A percentile compares a stretch with the other conserved stretches of the same genome.
phyloP scores from a whole-genome alignment of 805 yeast genomes.

The Kluyveromyces nonfermentans region DNA sequence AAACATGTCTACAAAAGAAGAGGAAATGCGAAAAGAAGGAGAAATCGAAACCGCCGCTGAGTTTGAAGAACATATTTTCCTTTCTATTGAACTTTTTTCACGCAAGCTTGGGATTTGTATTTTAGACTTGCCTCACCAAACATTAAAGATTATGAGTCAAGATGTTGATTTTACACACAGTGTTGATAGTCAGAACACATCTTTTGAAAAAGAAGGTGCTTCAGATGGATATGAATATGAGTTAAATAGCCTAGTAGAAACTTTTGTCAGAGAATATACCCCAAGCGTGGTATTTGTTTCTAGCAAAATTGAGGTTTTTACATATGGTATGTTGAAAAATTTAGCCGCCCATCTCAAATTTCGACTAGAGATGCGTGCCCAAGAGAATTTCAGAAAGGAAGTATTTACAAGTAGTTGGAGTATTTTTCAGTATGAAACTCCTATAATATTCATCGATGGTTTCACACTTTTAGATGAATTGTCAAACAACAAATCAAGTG shows the following conservation, averaged over 20 bases:
- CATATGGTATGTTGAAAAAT: conserved; percentile 5
- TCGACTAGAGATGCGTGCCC: conserved; percentile 9
- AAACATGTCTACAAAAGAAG: background rate
- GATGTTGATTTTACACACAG: conserved; percentile 9
- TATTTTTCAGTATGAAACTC: background rate
- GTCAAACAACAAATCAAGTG: background rate
- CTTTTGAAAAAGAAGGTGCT: too few species aligned
- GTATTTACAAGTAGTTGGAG: background rate
- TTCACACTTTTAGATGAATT: background rate
- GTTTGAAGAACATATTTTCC: conserved; percentile 5
- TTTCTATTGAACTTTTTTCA: conserved; percentile 11
- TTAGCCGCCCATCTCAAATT: conserved; percentile 7
- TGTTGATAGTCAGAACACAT: background rate
- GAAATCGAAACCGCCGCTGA: background rate
- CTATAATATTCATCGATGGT: background rate
- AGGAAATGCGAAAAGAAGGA: background rate
- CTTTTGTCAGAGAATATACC: conserved; percentile 8
- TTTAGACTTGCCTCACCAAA: conserved; percentile 6
- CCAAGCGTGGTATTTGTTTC: conserved; percentile 17
- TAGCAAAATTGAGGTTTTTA: conserved; percentile 10
- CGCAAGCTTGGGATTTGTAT: conserved; percentile 11
- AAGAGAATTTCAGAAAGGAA: conserved; percentile 6
- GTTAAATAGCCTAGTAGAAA: conserved; percentile 9
- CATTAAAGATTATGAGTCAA: conserved; percentile 9
- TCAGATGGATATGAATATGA: conserved; percentile 10